Evolutionary conservation across 2,329 filamentous ascomycete genomes (phyloP).

Genomic region (Lasiodiplodia sp.): DNA sequence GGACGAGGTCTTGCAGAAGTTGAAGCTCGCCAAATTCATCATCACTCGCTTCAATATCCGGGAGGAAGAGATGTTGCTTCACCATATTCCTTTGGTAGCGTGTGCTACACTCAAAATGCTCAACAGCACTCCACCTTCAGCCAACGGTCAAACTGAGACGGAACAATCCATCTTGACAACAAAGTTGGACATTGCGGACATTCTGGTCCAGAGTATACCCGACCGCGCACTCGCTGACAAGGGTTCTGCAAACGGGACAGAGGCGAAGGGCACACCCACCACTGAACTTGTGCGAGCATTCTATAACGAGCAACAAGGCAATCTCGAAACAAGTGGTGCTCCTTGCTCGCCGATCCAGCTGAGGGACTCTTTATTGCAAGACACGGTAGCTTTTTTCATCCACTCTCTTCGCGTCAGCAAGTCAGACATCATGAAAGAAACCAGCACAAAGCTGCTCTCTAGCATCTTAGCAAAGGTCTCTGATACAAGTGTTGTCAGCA

Average conservation of each 20-base stretch:
- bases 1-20: constrained; percentile 63
- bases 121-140: constrained; percentile 35
- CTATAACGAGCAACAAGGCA: constrained; percentile 47
- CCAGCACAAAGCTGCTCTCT: constrained; percentile 43
- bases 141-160: constrained; percentile 17
- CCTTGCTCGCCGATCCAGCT: constrained; percentile 40
- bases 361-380: constrained; percentile 41
- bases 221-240: constrained; percentile 40
- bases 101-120: constrained; percentile 66
- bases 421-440: constrained; percentile 36
- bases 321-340: constrained; percentile 40
- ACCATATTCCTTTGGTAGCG: constrained; percentile 80
- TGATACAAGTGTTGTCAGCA: constrained; percentile 37
- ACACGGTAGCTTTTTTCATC: constrained; percentile 40
- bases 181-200: constrained; percentile 47
- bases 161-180: constrained; percentile 17
- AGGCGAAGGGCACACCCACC: constrained; percentile 3
- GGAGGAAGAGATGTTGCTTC: constrained; percentile 92
- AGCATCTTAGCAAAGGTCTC: constrained; percentile 43
- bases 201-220: constrained; percentile 47
- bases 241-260: constrained; percentile 22
- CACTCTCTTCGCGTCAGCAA: constrained; percentile 34
- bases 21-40: constrained; percentile 82
- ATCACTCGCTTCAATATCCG: constrained; percentile 87
- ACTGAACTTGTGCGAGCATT: constrained; percentile 40